Conservation (phyloP, 345 rosid species). For the Citrus glauca region DNA sequence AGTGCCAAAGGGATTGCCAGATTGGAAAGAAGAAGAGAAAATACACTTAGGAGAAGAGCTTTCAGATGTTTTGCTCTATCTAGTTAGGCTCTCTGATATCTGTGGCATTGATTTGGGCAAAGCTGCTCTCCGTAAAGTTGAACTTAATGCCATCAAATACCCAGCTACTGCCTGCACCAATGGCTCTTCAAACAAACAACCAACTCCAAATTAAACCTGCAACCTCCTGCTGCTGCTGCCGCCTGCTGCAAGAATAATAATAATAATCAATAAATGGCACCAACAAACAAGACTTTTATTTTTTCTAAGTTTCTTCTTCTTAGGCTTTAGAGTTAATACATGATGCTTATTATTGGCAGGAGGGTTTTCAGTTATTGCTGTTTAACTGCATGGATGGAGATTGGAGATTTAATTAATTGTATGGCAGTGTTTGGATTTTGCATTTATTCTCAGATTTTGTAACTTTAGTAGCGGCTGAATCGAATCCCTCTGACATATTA, state of each 20-base stretch:
- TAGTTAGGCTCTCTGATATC: slow-evolving; percentile 78
- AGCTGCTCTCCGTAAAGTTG: slow-evolving; percentile 74
- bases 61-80: slow-evolving; percentile 85
- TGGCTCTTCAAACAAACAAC: background rate
- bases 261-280: too few species aligned
- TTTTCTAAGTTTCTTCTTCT: background rate
- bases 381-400: background rate
- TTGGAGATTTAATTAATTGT: background rate
- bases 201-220: too few species aligned
- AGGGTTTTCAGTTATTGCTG: background rate
- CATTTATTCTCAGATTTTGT: background rate
- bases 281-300: background rate
- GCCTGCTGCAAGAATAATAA: too few species aligned
- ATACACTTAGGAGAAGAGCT: slow-evolving; percentile 85
- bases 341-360: too few species aligned
- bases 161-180: slow-evolving; percentile 35
- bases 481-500: slow-evolving; percentile 4
- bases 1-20: slow-evolving; percentile 79
- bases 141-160: slow-evolving; percentile 83
- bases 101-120: slow-evolving; percentile 79
- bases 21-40: slow-evolving; percentile 83
- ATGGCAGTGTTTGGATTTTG: background rate
- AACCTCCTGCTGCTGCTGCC: too few species aligned
- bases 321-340: background rate
- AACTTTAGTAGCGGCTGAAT: slow-evolving; percentile 2